phyloP scores from a whole-genome alignment of 108 stramenopile genomes.

The Conticribra guillardii region DNA sequence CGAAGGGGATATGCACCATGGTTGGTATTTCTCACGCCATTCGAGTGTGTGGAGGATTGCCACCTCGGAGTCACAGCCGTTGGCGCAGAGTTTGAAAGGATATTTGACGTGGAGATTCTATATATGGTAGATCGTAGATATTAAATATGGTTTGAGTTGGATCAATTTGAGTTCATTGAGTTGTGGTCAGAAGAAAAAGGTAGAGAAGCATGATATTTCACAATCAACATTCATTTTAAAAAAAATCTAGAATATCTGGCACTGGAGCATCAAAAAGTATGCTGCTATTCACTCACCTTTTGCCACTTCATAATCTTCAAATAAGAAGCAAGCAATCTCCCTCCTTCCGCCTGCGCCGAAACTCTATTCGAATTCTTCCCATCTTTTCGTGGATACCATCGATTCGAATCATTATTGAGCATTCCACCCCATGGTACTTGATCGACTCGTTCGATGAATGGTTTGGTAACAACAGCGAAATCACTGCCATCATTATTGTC shows the following conservation, averaged over 20 bases:
- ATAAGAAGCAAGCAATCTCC: constrained; percentile 39
- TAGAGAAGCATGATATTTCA: background rate
- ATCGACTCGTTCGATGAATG: constrained; percentile 36
- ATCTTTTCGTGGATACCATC: constrained; percentile 39
- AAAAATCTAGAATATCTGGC: background rate
- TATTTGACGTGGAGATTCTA: constrained; percentile 49
- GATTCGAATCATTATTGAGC: constrained; percentile 15
- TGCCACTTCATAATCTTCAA: constrained; percentile 58
- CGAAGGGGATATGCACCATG: constrained; percentile 63
- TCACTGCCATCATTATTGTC: constrained; percentile 4
- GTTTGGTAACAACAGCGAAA: background rate
- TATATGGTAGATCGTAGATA: background rate
- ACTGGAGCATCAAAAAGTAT: background rate
- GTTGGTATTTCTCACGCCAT: constrained; percentile 75
- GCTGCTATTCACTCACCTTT: constrained; percentile 4
- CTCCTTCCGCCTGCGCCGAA: constrained; percentile 18
- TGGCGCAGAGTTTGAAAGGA: constrained; percentile 64
- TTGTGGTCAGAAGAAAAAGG: no score
- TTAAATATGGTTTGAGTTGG: background rate
- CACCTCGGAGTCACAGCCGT: constrained; percentile 64
- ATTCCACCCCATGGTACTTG: constrained; percentile 41
- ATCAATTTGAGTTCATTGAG: no score
- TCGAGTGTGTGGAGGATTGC: constrained; percentile 68
- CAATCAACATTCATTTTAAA: background rate
- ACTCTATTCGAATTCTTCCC: background rate